Conservation (phyloP, 2,329 filamentous ascomycete genomes). For the Calonectria leucothoes region DNA sequence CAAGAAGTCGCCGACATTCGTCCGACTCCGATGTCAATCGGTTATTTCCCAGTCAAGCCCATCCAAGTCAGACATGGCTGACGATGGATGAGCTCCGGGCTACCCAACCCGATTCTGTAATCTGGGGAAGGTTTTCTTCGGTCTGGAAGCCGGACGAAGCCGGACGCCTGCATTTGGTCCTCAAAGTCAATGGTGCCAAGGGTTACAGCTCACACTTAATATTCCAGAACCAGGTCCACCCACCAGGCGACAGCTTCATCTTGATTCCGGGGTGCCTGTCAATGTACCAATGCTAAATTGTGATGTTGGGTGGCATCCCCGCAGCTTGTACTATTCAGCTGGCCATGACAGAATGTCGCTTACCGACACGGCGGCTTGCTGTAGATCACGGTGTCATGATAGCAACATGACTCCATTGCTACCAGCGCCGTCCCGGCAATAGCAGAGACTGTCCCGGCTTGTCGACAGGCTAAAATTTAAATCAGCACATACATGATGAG, state of each 20-base stretch:
- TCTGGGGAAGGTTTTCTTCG: neutral
- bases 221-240: neutral
- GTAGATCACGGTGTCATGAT: neutral
- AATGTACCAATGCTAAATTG: neutral
- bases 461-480: neutral
- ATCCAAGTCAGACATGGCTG: neutral
- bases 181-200: neutral
- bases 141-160: neutral
- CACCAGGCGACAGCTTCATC: neutral
- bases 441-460: neutral
- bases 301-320: neutral
- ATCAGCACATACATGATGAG: neutral
- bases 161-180: neutral
- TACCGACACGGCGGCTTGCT: neutral
- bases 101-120: neutral
- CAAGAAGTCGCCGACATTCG: slow-evolving; percentile 16
- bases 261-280: neutral
- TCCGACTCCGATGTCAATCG: neutral
- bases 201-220: neutral
- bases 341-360: neutral
- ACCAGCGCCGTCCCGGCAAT: neutral
- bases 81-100: neutral
- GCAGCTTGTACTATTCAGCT: neutral
- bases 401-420: neutral
- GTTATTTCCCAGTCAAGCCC: neutral